Evolutionary conservation across 768 basidiomycete genomes (phyloP), one percentile per base, ranked within the genome.

Genomic region (Suillus weaverae): DNA sequence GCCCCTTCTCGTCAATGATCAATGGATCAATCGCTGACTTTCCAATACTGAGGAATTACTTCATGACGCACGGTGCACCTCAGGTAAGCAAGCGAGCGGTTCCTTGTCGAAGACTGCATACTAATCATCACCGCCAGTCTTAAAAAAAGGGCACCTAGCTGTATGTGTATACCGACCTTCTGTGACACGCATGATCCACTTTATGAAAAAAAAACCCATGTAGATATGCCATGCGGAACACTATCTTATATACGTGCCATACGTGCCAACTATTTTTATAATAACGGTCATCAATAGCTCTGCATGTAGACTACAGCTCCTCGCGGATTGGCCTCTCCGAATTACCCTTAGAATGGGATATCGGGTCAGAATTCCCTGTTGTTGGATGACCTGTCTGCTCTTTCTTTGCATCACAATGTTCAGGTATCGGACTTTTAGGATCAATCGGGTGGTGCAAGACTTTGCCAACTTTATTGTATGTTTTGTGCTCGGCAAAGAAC

Each of bases 1-100:
- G 74, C 36, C 74, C 76, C 8, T 84, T 81, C 73, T 75, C 78
- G 2, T 77, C 75, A 41, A 85, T 93, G 85, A 85, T 87, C 26
- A 82, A 92, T 71, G 86, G 85, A 30, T 86, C 89, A n/a, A 92
- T 92, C 84, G 88, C 91, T 43, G 92, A 93, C 71, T 94, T 92
- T 68, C 89, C 92, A 3, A 85, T 94, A 67, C 75, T 94, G 66
- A 89, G 90, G 73, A 94, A 94, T 73, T 92, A 88, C 73, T 84
- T 94, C 63, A 78, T 86, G 70, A 89, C 86, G 48, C 89, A 90
- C 71, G 83, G 82, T 36, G 83, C 84, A 14, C 86, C 87, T 62
- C 74, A 76, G 70, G 73, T 68, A 73, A 77, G 74, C 80, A 67
- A 59, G 70, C 69, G 67, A 72, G 65, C 60, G 51, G 68, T 65